These are phyloP conservation scores for Lepidium didymum DNA, from an alignment of 345 rosid species.

Conservation along the genomic window DNA sequence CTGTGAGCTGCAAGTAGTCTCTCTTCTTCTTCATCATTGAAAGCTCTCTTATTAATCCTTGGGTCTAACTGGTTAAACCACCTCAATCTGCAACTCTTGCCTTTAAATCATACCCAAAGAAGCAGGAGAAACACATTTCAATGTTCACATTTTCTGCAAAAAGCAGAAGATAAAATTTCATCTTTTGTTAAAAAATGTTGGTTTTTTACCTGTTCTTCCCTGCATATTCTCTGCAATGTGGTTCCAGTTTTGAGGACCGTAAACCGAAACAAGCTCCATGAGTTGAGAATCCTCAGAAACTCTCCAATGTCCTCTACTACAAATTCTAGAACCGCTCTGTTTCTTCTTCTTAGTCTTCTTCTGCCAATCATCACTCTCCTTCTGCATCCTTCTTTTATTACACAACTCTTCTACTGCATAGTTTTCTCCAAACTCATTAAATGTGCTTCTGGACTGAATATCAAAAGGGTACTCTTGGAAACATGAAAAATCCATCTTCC, in stretches of 20 bases:
- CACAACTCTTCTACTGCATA: conserved; percentile 1
- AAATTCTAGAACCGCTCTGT: conserved; percentile 23
- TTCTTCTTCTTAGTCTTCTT: conserved; percentile 13
- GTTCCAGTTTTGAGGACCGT: conserved; percentile 96
- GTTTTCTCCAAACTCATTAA: conserved; percentile 20
- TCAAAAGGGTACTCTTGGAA: conserved; percentile 19
- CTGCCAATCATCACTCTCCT: conserved; percentile 30
- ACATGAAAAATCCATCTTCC: conserved; percentile 19
- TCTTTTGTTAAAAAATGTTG: not conserved
- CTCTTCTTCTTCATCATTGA: conserved; percentile 73
- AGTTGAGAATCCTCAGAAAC: conserved; percentile 23
- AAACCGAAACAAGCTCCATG: conserved; percentile 56
- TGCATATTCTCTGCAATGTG: conserved; percentile 68
- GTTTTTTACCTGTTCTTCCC: conserved; percentile 84
- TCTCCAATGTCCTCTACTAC: conserved; percentile 30
- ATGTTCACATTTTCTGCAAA: not conserved
- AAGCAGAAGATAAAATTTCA: not conserved
- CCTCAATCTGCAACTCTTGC: conserved; percentile 89
- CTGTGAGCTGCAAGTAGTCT: conserved; percentile 52
- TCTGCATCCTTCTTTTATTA: not conserved
- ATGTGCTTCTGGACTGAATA: conserved; percentile 2
- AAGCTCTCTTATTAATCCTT: conserved; percentile 67
- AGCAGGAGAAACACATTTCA: not conserved
- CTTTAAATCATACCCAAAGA: conserved; percentile 22
- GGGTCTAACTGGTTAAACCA: conserved; percentile 96